Base-by-base conservation (phyloP, 169 alveolate genomes). In the Plasmodium coatneyi region DNA sequence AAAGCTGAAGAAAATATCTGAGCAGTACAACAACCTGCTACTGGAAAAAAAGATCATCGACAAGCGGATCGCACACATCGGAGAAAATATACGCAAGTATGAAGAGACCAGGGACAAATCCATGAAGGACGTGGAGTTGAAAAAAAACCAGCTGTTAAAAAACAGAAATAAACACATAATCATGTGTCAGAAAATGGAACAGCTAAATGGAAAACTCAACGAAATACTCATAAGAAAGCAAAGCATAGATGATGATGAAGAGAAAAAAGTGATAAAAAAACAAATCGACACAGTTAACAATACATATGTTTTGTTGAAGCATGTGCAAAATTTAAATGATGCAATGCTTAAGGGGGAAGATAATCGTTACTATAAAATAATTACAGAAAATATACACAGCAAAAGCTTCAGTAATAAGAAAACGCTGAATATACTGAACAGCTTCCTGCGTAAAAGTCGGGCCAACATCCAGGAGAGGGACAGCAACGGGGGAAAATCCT, bases 191-290 rank as follows among this genome's bases (percentile, higher is more conserved):
- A 87, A 87, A 87, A 87, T 87, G 93, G 93, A 87, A 79, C 76
- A 87, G 30, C 49, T 87, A 72, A 87, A 87, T 30, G 70, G 82
- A n/a, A 87, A 78, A 52, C 74, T 87, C 5, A 87, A 87, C 52
- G 90, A 87, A 78, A 87, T 87, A 87, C 46, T 87, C 49, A 54
- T 87, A 87, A 54, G 82, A 41, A 87, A 87, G 71, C 93, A 87
- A 87, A 87, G 79, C 43, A 87, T 87, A 56, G 93, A 87, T 66
- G 89, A 87, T 87, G 87, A 87, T 56, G 93, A 87, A 46, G 90
- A 87, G 30, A 87, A 87, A 78, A 36, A 70, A 41, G 82, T 87
- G 5, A 78, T 87, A 87, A 80, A 60, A 78, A 87, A 79, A 30
- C 90, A 87, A 78, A 87, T 87, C 7, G 70, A 87, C 14, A 87